A percentile compares a stretch with the other conserved stretches of the same genome.
phyloP scores from a whole-genome alignment of 1,284 basidiomycete genomes.

The Psilocybe mexicana region DNA sequence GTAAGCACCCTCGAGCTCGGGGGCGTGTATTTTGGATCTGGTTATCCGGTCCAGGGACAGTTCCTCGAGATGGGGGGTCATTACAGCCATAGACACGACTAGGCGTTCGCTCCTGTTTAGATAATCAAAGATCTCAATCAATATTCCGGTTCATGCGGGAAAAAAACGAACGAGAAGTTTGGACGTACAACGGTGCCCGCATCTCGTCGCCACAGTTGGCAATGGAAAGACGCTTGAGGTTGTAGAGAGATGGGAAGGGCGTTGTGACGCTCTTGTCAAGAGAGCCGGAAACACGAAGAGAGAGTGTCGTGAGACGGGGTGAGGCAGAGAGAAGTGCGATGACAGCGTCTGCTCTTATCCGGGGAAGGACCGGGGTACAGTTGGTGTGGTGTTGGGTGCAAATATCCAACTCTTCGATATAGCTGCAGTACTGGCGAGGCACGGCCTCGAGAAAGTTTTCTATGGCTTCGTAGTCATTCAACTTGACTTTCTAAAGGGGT shows the following conservation, averaged over 20 bases:
- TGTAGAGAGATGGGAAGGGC: conserved; percentile 49
- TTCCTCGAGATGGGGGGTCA: conserved; percentile 53
- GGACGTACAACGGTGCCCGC: conserved; percentile 56
- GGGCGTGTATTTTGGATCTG: conserved; percentile 61
- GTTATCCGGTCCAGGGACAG: conserved; percentile 64
- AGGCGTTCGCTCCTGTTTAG: conserved; percentile 65
- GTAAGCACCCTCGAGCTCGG: conserved; percentile 51
- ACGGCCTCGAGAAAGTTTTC: conserved; percentile 55
- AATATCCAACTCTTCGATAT: conserved; percentile 58
- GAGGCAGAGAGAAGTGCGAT: conserved; percentile 50
- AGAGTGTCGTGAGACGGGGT: conserved; percentile 49
- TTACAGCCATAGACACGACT: conserved; percentile 67
- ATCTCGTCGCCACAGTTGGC: conserved; percentile 55
- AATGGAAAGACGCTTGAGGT: conserved; percentile 53
- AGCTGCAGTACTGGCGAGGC: conserved; percentile 50
- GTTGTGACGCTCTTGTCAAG: conserved; percentile 51
- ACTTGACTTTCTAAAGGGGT: conserved; percentile 45
- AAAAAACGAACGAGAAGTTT: conserved; percentile 10
- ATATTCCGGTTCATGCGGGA: conserved; percentile 14
- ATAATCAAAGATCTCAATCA: neutral
- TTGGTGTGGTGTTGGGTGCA: conserved; percentile 41
- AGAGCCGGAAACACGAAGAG: conserved; percentile 53
- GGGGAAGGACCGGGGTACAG: conserved; percentile 19
- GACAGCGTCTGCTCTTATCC: conserved; percentile 45
- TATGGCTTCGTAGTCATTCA: conserved; percentile 47